Base-by-base conservation (phyloP, 805 yeast species). In the Candida berthetii region DNA sequence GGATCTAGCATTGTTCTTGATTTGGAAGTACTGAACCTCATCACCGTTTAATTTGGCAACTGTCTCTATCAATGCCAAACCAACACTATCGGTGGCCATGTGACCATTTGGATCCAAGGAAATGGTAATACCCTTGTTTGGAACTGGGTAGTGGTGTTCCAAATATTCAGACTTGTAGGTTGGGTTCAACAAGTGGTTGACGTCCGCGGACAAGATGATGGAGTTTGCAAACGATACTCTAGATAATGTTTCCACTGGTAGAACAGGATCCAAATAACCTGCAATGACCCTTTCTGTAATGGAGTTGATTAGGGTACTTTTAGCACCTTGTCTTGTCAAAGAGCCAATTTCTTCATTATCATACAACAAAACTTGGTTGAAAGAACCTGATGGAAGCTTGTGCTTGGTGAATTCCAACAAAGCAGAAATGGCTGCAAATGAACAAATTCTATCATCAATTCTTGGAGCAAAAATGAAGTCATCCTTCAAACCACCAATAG, bases 311-410 rank as follows among this genome's bases (percentile, higher is more conserved):
- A 85, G 61, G 18, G 86, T 87, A 49, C 95, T 91, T 54, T 76
- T 77, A 38, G 89, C 89, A 52, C 96, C 96, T 51, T 81, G 86
- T 61, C 91, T 76, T 5, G 88, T 72, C 29, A 78, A 73, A 7
- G 91, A 82, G 9, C 96, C 96, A 42, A 87, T 74, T 64, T 87
- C 96, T 63, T 87, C 96, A 57, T 83, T 78, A 54, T 85, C 93
- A 52, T 76, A 83, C 48, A 84, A 66, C 3, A 82, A 81, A 2
- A 82, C 87, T 42, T 80, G 61, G 27, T 77, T 69, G 53, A 80
- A 80, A 1, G 66, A 54, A 31, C 68, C 70, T 3, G 40, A 42
- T 16, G 58, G 58, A 33, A 65, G 48, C 24, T 49, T 50, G 20
- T 49, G 49, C 36, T 62, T 58, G n/a, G 72, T 54, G 31, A 62